Base-by-base conservation (phyloP, 371 early-diverging fungal genomes). In the Mortierella polycephala region DNA sequence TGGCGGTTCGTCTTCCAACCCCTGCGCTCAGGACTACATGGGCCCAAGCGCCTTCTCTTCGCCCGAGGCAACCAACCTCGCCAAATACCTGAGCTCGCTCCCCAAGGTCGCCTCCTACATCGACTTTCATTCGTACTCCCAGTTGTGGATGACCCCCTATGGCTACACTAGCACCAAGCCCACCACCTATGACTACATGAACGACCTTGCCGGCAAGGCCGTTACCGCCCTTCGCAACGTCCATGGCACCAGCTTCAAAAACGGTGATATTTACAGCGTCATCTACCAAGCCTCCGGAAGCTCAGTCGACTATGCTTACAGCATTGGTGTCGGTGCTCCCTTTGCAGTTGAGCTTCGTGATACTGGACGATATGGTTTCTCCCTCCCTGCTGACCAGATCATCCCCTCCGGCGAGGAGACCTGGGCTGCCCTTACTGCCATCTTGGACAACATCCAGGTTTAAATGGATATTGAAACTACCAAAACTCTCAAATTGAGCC, bases 301-400 rank as follows among this genome's bases (percentile, higher is more conserved):
- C 70, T 79, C 79, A 10, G 75, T 75, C 20, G 87, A 87, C 56
- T 87, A 76, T 64, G 82, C 85, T 1, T 83, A 83, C 58, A 75
- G 53, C 1, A 58, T 69, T 23, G 80, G 83, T 37, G 83, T 86
- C 40, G 74, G 77, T 37, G 88, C 82, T 20, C 64, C 86, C 20
- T 88, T 83, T 59, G 87, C 85, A 1, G 83, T 88, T n/a, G 90
- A 90, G 73, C 66, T 90, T 49, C 75, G 89, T 21, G 88, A 88
- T 53, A 84, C 81, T 23, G 86, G 88, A 18, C 10, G 30, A 9
- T 74, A 71, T 50, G 89, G 87, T 7, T 88, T 88, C 77, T 42
- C 83, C 20, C 61, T 88, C 41, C 86, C 88, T 4, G 74, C 84
- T 13, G 41, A 57, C 30, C 81, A 85, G 69, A 88, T 89, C 56